Evolutionary conservation across 164 flowering plant species (phyloP).

Genomic region (Chimonanthus praecox): DNA sequence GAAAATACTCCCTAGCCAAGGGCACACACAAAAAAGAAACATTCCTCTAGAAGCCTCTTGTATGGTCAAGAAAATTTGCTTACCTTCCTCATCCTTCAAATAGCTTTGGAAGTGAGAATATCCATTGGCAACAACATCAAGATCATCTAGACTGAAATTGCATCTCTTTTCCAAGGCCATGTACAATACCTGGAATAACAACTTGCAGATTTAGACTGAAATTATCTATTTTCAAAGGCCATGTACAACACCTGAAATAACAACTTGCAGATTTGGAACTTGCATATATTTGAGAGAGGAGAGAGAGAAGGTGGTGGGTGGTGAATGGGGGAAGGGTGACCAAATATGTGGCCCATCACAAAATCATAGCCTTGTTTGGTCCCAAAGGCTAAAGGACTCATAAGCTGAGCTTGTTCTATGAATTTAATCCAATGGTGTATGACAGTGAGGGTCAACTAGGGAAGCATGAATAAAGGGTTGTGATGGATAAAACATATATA

Average conservation of each 20-base stretch:
- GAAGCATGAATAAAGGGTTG: no score
- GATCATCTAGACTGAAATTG: slow-evolving; percentile 78
- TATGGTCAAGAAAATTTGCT: neutral
- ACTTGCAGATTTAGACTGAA: neutral
- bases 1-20: neutral
- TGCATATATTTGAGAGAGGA: neutral
- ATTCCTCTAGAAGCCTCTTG: neutral
- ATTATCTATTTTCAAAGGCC: no score
- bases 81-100: slow-evolving; percentile 43
- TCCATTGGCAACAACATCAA: slow-evolving; percentile 83
- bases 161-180: slow-evolving; percentile 87
- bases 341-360: no score
- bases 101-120: slow-evolving; percentile 65
- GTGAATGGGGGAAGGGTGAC: no score
- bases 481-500: no score
- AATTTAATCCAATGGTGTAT: no score
- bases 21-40: neutral
- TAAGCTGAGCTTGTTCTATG: no score
- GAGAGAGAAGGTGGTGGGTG: no score
- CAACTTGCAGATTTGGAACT: neutral
- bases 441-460: no score
- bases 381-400: no score
- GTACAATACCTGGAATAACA: slow-evolving; percentile 54
- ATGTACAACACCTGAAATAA: slow-evolving; percentile 41
- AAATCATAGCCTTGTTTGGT: no score